Percentiles rank a stretch among this genome's conserved stretches.
phyloP scores from a whole-genome alignment of 495 filamentous ascomycete species.

The Aspergillus sclerotioniger region DNA sequence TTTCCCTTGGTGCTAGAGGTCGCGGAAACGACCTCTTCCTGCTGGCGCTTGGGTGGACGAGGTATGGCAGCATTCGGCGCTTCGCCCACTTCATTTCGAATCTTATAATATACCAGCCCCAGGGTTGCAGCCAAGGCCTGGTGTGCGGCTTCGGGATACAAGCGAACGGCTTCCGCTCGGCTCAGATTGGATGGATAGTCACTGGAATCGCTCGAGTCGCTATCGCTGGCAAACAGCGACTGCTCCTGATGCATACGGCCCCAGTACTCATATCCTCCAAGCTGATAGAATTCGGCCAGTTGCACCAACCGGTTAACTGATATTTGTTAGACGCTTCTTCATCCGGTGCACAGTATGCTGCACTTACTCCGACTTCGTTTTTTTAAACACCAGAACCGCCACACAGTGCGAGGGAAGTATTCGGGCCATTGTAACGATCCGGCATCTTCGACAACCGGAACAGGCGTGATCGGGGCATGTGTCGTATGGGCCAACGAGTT shows the following conservation, averaged over 20 bases:
- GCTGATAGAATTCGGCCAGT: constrained; percentile 43
- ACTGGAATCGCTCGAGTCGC: constrained; percentile 41
- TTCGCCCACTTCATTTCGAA: constrained; percentile 43
- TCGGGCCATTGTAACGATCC: constrained; percentile 37
- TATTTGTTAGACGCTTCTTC: constrained; percentile 15
- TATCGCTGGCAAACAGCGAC: constrained; percentile 32
- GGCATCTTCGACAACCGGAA: constrained; percentile 35
- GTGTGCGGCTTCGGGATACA: constrained; percentile 40
- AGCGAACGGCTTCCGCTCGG: constrained; percentile 34
- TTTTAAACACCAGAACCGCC: constrained; percentile 46
- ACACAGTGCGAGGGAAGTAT: constrained; percentile 42
- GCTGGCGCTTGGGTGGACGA: constrained; percentile 38
- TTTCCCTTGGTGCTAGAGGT: constrained; percentile 36
- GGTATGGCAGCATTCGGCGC: constrained; percentile 24
- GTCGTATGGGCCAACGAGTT: constrained; percentile 41
- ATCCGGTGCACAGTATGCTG: constrained; percentile 4
- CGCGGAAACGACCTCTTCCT: constrained; percentile 34
- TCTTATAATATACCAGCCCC: constrained; percentile 43
- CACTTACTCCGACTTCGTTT: constrained; percentile 43
- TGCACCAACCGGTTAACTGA: constrained; percentile 40
- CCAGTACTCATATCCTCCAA: constrained; percentile 43
- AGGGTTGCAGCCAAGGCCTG: constrained; percentile 42
- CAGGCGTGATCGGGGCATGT: constrained; percentile 38
- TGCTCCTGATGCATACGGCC: constrained; percentile 30
- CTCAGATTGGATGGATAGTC: constrained; percentile 31